Evolutionary conservation across 139 green algal species (phyloP).

Genomic region (Chlorella sp.): DNA sequence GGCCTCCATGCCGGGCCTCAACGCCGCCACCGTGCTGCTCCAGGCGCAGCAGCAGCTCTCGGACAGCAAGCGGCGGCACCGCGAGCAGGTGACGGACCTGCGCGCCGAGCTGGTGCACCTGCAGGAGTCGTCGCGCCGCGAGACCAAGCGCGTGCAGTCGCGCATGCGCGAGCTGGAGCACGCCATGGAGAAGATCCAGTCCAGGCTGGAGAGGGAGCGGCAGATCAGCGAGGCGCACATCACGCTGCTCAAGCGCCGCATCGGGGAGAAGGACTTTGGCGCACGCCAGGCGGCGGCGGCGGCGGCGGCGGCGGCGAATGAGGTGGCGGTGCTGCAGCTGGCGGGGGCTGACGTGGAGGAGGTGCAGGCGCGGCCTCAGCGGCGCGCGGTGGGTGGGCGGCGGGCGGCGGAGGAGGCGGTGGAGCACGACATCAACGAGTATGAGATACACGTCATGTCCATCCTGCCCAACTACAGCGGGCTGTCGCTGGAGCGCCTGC

Average conservation of each 20-base stretch:
- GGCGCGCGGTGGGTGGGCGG: not conserved
- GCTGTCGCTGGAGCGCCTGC: not conserved
- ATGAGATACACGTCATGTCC: not conserved
- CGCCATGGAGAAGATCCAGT: not conserved
- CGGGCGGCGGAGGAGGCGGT: not conserved
- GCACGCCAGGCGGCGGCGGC: not conserved
- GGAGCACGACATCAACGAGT: not conserved
- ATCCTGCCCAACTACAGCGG: not conserved
- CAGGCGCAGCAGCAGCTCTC: slow-evolving; percentile 1
- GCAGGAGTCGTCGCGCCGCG: not conserved
- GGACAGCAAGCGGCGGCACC: not conserved
- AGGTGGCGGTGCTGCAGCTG: too few species aligned
- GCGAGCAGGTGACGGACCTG: not conserved
- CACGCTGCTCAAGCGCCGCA: not conserved
- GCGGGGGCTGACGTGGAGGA: not conserved
- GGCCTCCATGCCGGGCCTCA: not conserved
- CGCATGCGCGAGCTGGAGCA: not conserved
- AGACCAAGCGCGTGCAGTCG: not conserved
- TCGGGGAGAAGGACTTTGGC: not conserved
- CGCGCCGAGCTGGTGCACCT: not conserved
- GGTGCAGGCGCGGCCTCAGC: not conserved
- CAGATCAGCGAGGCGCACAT: not conserved
- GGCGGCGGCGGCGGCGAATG: not conserved
- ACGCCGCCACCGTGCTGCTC: not conserved
- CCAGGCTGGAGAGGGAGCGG: not conserved